These are phyloP conservation scores for Endoconidiophora polonica DNA, from an alignment of 2,329 filamentous ascomycete genomes.

Conservation along the genomic window DNA sequence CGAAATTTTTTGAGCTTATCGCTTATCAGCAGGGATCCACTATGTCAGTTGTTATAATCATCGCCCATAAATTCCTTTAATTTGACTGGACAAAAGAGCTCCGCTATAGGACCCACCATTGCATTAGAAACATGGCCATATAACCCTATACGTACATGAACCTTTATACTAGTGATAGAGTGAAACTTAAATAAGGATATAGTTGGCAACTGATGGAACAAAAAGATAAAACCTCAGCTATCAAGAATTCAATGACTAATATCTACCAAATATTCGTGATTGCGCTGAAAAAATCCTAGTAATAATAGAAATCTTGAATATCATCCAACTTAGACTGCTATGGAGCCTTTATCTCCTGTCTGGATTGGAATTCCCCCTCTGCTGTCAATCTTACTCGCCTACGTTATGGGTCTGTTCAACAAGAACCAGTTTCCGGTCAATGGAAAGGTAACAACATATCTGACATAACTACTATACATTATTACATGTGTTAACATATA, in stretches of 20 bases:
- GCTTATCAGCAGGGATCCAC: conserved; percentile 5
- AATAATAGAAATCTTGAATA: background rate
- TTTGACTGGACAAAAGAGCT: no score
- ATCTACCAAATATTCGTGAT: no score
- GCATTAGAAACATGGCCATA: no score
- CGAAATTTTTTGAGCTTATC: conserved; percentile 11
- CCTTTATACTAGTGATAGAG: no score
- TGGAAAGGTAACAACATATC: conserved; percentile 46
- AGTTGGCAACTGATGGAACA: background rate
- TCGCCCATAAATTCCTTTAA: no score
- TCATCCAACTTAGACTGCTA: background rate
- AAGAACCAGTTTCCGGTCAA: conserved; percentile 67
- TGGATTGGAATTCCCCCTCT: conserved; percentile 19
- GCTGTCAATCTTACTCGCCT: conserved; percentile 21
- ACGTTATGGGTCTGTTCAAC: conserved; percentile 50
- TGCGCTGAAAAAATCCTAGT: no score
- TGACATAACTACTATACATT: background rate
- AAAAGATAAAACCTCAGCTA: background rate
- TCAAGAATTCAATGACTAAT: no score
- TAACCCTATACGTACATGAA: no score
- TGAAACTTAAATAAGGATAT: background rate
- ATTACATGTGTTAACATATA: conserved; percentile 1
- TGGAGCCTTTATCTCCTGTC: conserved; percentile 11
- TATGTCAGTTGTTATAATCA: background rate
- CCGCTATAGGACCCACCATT: no score